Conservation (phyloP, 352 stramenopile genomes). For the Phytopythium boreale region DNA sequence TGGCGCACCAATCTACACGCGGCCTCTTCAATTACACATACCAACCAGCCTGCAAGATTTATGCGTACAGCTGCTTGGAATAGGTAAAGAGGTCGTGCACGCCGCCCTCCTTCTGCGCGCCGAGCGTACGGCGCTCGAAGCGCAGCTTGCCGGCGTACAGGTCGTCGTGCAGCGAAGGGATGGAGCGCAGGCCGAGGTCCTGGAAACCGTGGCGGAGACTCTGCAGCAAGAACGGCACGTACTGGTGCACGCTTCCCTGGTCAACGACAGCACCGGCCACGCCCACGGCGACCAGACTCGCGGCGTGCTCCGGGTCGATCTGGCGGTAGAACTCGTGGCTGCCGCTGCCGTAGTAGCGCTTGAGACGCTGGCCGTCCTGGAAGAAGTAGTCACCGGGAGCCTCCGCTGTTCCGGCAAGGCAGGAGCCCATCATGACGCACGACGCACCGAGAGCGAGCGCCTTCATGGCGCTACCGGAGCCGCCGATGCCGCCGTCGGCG, state of each 20-base stretch:
- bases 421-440: slow-evolving; percentile 99
- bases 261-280: slow-evolving; percentile 97
- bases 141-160: slow-evolving; percentile 75
- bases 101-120: slow-evolving; percentile 96
- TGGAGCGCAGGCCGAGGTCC: slow-evolving; percentile 91
- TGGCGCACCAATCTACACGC: not conserved
- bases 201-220: slow-evolving; percentile 97
- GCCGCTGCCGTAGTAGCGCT: slow-evolving; percentile 98
- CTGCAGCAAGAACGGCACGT: slow-evolving; percentile 98
- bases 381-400: slow-evolving; percentile 99
- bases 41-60: not conserved
- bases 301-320: slow-evolving; percentile 70
- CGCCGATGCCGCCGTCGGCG: slow-evolving; percentile 97
- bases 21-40: not conserved
- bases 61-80: slow-evolving; percentile 85
- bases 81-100: slow-evolving; percentile 98
- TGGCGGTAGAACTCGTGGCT: slow-evolving; percentile 89
- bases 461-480: slow-evolving; percentile 97
- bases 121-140: slow-evolving; percentile 96
- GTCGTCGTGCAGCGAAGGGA: slow-evolving; percentile 79
- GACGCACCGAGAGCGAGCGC: slow-evolving; percentile 95
- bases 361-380: slow-evolving; percentile 98
- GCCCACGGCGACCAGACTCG: slow-evolving; percentile 96
- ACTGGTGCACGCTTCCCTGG: slow-evolving; percentile 96
- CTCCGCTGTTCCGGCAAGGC: slow-evolving; percentile 97